Evolutionary conservation across 2,329 filamentous ascomycete species (phyloP), one percentile per base, ranked within the genome.

Genomic region (Fusarium anguioides): DNA sequence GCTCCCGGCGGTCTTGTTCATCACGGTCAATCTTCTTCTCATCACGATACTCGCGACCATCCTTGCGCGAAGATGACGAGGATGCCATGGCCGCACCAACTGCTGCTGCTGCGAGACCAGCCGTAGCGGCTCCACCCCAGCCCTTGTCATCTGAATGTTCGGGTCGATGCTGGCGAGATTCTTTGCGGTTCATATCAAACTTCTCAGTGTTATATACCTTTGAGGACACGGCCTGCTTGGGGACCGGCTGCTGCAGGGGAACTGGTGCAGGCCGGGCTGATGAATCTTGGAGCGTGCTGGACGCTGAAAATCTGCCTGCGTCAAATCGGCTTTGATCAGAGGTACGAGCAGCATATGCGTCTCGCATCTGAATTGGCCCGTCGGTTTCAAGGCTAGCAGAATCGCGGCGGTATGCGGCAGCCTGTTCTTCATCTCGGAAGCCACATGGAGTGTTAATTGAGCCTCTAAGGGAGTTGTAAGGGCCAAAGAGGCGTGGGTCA

Each of bases 221-320:
- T 63, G 86, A 86, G 35, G 89, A 89, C 4, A 96, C 88, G 1
- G 92, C 92, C 4, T 86, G 83, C 59, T 92, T 86, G 4, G 94
- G 94, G 70, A 94, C 90, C 4, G 94, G 94, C 71, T 97, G 93
- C 75, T 96, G 91, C n/a, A 97, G 83, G 12, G 89, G 88, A 29
- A 93, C 84, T 0, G 87, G 83, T 8, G 81, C 87, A 7, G 89
- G 86, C 39, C 86, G 83, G 17, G 78, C 75, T 18, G 81, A 75
- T 9, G 81, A 73, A 40, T 81, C 78, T 53, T 79, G 76, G 35
- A 75, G 77, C 45, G 77, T 77, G 17, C 82, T 81, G 15, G 82
- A 75, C n/a, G 82, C 74, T 35, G 87, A 86, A 21, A 79, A 81
- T 29, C 83, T 81, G 24, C 78, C 80, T 46, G 83, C 86, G 66